Evolutionary conservation across 345 rosid species (phyloP), one percentile per base, ranked within the genome.

Genomic region (Eucalyptus regnans): DNA sequence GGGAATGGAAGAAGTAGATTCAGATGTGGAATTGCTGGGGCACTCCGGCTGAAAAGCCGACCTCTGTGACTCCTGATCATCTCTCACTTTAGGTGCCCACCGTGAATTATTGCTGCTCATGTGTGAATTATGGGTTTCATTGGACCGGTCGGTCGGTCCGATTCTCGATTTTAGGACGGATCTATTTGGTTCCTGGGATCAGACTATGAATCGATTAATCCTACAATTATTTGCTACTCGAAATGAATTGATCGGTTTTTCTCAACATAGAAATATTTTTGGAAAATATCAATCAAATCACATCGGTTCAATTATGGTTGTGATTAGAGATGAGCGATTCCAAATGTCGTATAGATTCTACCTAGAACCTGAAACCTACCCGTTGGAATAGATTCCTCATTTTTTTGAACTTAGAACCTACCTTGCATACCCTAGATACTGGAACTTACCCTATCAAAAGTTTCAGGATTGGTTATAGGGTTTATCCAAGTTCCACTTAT

Each of bases 31-130:
- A 54, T 91, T 97, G 99, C 87, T 96, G 98, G 94, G 87, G 93
- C 71, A 94, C 94, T 91, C 60, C 88, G 64, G 92, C 94, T 91
- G 90, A 87, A 87, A 88, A 91, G 92, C 92, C 93, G 87, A 86
- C 95, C 27, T 92, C 96, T 60, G 79, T 90, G 90, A 88, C 96
- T 66, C 94, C 96, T 58, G 94, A 90, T 91, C 92, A 91, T 88
- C 90, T 52, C 58, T 94, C 88, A 92, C 94, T 87, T 90, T 96
- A 92, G 96, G 98, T 94, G 92, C 31, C 64, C 50, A 48, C 64
- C 80, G 7, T 33, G 33, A 6, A 46, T 41, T 50, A 33, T 20
- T 90, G 86, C 89, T 23, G 81, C 88, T 9, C 81, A 12, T 10
- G 43, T 31, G 18, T 49, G n/a, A n/a, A 13, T 23, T 48, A 10